phyloP scores from a whole-genome alignment of 164 flowering plant species.

The Nelumbo lutea region DNA sequence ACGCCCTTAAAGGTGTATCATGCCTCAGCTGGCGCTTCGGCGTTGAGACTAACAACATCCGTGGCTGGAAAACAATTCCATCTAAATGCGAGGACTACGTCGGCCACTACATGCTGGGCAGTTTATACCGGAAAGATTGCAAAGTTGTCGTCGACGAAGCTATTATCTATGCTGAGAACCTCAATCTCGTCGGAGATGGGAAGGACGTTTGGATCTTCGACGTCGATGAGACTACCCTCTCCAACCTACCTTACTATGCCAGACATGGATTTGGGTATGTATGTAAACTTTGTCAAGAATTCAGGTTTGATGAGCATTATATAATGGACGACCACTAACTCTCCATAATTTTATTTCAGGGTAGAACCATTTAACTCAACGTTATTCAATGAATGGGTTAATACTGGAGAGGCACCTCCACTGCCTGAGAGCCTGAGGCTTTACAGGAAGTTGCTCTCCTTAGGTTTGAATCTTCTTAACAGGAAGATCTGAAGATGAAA shows the following conservation, averaged over 20 bases:
- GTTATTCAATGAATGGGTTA: conserved; percentile 28
- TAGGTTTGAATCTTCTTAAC: conserved; percentile 44
- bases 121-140: conserved; percentile 34
- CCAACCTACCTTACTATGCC: conserved; percentile 30
- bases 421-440: conserved; percentile 34
- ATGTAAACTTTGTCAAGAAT: too few species aligned
- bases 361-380: conserved; percentile 25
- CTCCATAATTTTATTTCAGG: conserved; percentile 18
- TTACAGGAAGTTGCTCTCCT: conserved; percentile 29
- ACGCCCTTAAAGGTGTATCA: conserved; percentile 1
- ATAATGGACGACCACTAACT: too few species aligned
- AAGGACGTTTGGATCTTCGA: conserved; percentile 37
- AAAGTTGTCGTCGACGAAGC: conserved; percentile 14
- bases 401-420: conserved; percentile 34
- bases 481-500: conserved; percentile 27
- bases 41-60: conserved; percentile 46
- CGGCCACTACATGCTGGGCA: conserved; percentile 44
- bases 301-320: too few species aligned
- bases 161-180: conserved; percentile 12
- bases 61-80: conserved; percentile 33
- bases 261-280: conserved; percentile 26
- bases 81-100: conserved; percentile 34
- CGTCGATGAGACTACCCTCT: conserved; percentile 37
- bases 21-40: conserved; percentile 40
- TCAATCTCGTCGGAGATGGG: conserved; percentile 22